Evolutionary conservation across 805 yeast species (phyloP).

Genomic region (Candida montana): DNA sequence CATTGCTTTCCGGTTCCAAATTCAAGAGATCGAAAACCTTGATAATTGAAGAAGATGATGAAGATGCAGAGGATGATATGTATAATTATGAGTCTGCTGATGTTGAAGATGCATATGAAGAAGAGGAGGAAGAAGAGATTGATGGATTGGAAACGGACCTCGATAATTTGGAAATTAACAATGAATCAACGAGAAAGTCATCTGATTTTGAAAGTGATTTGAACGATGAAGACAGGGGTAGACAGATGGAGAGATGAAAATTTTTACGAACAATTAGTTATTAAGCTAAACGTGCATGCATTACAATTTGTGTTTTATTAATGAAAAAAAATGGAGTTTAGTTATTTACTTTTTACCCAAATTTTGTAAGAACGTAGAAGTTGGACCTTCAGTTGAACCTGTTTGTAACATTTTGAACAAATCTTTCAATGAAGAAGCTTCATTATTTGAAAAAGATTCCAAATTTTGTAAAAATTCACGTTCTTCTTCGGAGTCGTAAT

Average conservation of each 20-base stretch:
- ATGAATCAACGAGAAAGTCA: constrained; percentile 19
- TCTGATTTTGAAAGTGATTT: constrained; percentile 23
- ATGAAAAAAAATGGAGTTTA: no score
- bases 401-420: constrained; percentile 25
- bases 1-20: constrained; percentile 14
- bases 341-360: constrained; percentile 2
- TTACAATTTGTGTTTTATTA: no score
- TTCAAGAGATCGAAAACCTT: constrained; percentile 17
- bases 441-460: background rate
- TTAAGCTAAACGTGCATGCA: no score
- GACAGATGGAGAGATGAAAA: constrained; percentile 8
- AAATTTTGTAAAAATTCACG: constrained; percentile 12
- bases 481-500: constrained; percentile 19
- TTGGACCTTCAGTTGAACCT: constrained; percentile 30
- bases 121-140: constrained; percentile 8
- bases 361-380: constrained; percentile 29
- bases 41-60: constrained; percentile 23
- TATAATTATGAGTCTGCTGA: constrained; percentile 9
- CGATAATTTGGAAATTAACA: constrained; percentile 16
- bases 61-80: constrained; percentile 15
- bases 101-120: constrained; percentile 6
- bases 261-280: no score
- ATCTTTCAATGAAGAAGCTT: constrained; percentile 17
- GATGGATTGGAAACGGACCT: constrained; percentile 20
- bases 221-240: constrained; percentile 15